These are phyloP conservation scores for Anacardium occidentale DNA, from an alignment of 345 rosid genomes.

Conservation along the genomic window DNA sequence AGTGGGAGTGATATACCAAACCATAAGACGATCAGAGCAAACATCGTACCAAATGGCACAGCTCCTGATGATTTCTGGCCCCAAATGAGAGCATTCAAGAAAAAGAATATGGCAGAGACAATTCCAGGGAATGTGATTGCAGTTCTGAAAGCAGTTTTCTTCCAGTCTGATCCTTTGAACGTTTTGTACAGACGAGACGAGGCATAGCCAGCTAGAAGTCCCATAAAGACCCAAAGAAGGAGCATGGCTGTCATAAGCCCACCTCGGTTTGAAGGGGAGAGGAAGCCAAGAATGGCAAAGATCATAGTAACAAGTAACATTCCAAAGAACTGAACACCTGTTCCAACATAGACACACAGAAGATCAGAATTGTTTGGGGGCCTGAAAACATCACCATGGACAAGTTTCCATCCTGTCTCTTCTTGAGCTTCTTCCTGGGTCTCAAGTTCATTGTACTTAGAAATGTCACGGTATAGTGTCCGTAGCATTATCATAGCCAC, in stretches of 20 bases:
- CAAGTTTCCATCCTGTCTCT: slow-evolving; percentile 86
- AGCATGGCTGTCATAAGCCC: slow-evolving; percentile 92
- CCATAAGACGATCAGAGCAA: slow-evolving; percentile 71
- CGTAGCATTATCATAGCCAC: slow-evolving; percentile 83
- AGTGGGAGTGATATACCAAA: slow-evolving; percentile 80
- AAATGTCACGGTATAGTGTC: slow-evolving; percentile 78
- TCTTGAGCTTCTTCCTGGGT: slow-evolving; percentile 88
- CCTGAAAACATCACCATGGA: slow-evolving; percentile 79
- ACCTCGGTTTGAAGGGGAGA: slow-evolving; percentile 79
- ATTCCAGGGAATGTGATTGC: slow-evolving; percentile 71
- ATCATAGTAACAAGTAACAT: slow-evolving; percentile 76
- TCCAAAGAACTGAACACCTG: slow-evolving; percentile 75
- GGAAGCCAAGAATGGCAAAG: slow-evolving; percentile 73
- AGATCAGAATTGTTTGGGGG: slow-evolving; percentile 66
- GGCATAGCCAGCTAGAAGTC: slow-evolving; percentile 71
- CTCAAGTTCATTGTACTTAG: slow-evolving; percentile 77
- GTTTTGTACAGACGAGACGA: slow-evolving; percentile 61
- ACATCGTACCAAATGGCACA: slow-evolving; percentile 89
- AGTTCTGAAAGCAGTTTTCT: slow-evolving; percentile 66
- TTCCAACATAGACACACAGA: slow-evolving; percentile 68
- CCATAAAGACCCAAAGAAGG: slow-evolving; percentile 82
- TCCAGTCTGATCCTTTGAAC: slow-evolving; percentile 85
- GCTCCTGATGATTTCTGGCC: slow-evolving; percentile 87
- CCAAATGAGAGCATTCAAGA: slow-evolving; percentile 73
- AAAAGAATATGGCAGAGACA: slow-evolving; percentile 62